Percentiles rank a stretch among this genome's conserved stretches.
Evolutionary conservation across 768 basidiomycete species (phyloP).

Genomic region (Megacollybia marginata): DNA sequence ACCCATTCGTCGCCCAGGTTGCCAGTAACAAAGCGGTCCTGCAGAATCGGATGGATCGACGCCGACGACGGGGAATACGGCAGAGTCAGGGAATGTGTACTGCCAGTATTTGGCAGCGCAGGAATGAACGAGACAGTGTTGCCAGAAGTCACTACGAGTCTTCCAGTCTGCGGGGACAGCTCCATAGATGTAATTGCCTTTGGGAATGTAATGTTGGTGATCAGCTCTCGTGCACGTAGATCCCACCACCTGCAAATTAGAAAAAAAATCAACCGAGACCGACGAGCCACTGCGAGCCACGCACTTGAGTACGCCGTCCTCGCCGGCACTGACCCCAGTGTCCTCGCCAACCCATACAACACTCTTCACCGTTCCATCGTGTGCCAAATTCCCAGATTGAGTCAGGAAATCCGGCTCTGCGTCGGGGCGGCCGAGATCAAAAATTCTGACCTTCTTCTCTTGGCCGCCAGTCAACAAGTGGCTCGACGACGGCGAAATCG

Average conservation of each 20-base stretch:
- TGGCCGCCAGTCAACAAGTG: constrained; percentile 88
- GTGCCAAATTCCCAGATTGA: constrained; percentile 55
- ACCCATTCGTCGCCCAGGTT: constrained; percentile 94
- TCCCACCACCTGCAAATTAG: constrained; percentile 85
- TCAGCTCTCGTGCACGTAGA: constrained; percentile 66
- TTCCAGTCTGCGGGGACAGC: constrained; percentile 70
- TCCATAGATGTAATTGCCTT: constrained; percentile 93
- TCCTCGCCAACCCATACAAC: constrained; percentile 91
- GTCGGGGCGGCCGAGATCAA: constrained; percentile 81
- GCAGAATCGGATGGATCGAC: constrained; percentile 83
- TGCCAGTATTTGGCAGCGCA: constrained; percentile 52
- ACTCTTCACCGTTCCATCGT: constrained; percentile 87
- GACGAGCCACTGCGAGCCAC: constrained; percentile 14
- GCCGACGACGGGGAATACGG: constrained; percentile 89
- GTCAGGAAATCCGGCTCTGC: constrained; percentile 79
- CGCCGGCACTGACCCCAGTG: constrained; percentile 83
- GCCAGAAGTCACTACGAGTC: constrained; percentile 86
- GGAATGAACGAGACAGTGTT: constrained; percentile 91
- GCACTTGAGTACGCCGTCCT: constrained; percentile 88
- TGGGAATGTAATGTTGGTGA: constrained; percentile 64
- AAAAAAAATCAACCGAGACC: neutral
- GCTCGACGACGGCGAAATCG: constrained; percentile 62
- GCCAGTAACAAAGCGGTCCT: constrained; percentile 91
- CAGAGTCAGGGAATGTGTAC: constrained; percentile 71
- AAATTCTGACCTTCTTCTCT: constrained; percentile 96